Conservation (phyloP, 768 basidiomycete genomes). For the Pisolithus marmoratus region DNA sequence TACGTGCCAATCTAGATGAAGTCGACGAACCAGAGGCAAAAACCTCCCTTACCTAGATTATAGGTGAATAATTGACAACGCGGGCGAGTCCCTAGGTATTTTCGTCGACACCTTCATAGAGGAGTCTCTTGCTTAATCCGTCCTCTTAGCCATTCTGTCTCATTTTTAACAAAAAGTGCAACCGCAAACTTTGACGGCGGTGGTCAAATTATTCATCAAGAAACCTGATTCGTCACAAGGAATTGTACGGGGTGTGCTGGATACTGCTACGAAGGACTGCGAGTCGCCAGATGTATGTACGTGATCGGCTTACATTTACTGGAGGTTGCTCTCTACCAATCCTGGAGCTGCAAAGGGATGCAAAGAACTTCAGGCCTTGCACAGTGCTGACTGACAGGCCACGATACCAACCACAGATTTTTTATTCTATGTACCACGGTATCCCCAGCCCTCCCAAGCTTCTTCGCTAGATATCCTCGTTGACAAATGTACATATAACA, state of each 20-base stretch:
- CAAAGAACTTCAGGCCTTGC: neutral
- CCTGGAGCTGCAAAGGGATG: conserved; percentile 89
- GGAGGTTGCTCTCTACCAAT: conserved; percentile 92
- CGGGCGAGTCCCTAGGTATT: conserved; percentile 82
- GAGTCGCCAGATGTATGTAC: conserved; percentile 95
- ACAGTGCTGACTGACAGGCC: neutral
- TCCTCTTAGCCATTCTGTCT: neutral
- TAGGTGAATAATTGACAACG: conserved; percentile 99
- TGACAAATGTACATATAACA: conserved; percentile 98
- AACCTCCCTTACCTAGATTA: conserved; percentile 97
- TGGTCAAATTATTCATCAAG: conserved; percentile 94
- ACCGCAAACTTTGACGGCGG: conserved; percentile 84
- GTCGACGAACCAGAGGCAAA: conserved; percentile 98
- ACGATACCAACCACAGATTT: conserved; percentile 88
- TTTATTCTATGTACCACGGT: conserved; percentile 90
- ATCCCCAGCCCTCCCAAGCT: conserved; percentile 77
- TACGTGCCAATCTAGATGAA: conserved; percentile 94
- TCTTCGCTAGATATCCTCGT: conserved; percentile 77
- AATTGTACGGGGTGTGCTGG: conserved; percentile 85
- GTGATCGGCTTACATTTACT: conserved; percentile 97
- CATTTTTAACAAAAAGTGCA: conserved; percentile 46
- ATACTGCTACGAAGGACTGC: conserved; percentile 94
- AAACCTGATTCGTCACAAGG: conserved; percentile 92
- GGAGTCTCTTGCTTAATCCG: conserved; percentile 38
- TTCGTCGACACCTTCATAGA: conserved; percentile 93